A percentile compares a stretch with the other conserved stretches of the same genome.
phyloP scores from a whole-genome alignment of 1,284 basidiomycete species.

The Cryptococcus sp. region DNA sequence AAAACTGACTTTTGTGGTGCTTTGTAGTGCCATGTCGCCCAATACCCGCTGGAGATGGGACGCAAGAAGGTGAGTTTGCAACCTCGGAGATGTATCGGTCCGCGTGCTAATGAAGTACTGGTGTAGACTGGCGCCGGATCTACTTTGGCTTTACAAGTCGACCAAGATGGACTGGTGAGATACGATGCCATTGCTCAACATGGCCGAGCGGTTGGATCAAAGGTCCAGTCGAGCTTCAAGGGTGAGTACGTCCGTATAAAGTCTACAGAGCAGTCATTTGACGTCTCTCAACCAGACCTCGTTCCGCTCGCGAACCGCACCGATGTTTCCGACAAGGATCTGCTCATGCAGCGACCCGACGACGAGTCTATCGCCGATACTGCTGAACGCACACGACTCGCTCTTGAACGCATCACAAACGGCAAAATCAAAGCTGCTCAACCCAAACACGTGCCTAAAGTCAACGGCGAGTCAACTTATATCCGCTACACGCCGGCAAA shows the following conservation, averaged over 20 bases:
- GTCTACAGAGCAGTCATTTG: conserved; percentile 8
- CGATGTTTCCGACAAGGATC: conserved; percentile 75
- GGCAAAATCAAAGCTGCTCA: conserved; percentile 97
- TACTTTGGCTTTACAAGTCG: conserved; percentile 93
- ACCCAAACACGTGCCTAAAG: conserved; percentile 65
- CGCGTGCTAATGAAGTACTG: not conserved
- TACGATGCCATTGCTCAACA: conserved; percentile 97
- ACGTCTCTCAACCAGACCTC: conserved; percentile 62
- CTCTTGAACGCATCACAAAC: conserved; percentile 89
- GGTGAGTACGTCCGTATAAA: conserved; percentile 33
- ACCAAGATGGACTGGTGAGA: conserved; percentile 91
- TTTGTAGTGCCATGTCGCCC: conserved; percentile 81
- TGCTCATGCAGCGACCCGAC: conserved; percentile 83
- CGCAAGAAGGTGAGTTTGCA: conserved; percentile 73
- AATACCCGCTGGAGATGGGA: conserved; percentile 95
- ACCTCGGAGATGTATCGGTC: not conserved
- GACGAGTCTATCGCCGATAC: conserved; percentile 86
- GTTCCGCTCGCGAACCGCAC: conserved; percentile 88
- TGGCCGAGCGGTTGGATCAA: conserved; percentile 81
- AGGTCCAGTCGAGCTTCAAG: conserved; percentile 93
- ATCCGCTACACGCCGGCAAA: conserved; percentile 91
- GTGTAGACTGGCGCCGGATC: conserved; percentile 79
- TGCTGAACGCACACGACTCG: conserved; percentile 83
- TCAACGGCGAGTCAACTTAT: conserved; percentile 77
- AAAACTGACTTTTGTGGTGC: conserved; percentile 4